phyloP scores from a whole-genome alignment of 225 moss, liverwort and hornwort species.

The Bryum argenteum region DNA sequence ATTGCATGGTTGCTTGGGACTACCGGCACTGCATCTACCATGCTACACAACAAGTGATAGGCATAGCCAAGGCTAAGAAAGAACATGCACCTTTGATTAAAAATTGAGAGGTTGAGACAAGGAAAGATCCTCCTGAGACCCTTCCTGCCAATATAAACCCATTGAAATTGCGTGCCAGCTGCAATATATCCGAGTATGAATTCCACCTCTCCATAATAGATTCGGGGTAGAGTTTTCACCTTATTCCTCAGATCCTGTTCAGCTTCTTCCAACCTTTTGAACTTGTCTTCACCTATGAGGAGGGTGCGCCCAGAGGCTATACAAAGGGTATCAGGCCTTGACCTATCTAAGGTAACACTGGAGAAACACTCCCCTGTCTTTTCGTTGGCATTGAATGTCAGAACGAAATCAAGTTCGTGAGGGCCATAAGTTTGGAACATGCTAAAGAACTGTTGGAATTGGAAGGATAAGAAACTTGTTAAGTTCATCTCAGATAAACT shows the following conservation, averaged over 20 bases:
- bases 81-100: too few relatives aligned
- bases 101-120: too few relatives aligned
- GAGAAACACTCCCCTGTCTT: too few relatives aligned
- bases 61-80: constrained; percentile 18
- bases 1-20: constrained; percentile 13
- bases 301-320: background rate
- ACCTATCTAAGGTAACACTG: background rate
- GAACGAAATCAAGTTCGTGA: too few relatives aligned
- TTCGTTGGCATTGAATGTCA: too few relatives aligned
- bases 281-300: background rate
- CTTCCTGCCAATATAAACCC: background rate
- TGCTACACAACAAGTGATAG: constrained; percentile 21
- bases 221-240: background rate
- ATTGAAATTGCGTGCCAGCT: background rate
- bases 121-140: background rate
- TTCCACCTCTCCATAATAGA: background rate
- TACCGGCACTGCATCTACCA: constrained; percentile 9
- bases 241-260: constrained; percentile 7
- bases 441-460: too few relatives aligned
- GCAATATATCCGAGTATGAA: background rate
- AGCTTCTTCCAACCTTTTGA: background rate
- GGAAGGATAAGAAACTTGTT: too few relatives aligned
- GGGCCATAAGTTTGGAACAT: too few relatives aligned
- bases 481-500: too few relatives aligned
- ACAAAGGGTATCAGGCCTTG: constrained; percentile 6